Conservation (phyloP, 2,329 filamentous ascomycete species). For the Mycosphaerelloides madeirae region DNA sequence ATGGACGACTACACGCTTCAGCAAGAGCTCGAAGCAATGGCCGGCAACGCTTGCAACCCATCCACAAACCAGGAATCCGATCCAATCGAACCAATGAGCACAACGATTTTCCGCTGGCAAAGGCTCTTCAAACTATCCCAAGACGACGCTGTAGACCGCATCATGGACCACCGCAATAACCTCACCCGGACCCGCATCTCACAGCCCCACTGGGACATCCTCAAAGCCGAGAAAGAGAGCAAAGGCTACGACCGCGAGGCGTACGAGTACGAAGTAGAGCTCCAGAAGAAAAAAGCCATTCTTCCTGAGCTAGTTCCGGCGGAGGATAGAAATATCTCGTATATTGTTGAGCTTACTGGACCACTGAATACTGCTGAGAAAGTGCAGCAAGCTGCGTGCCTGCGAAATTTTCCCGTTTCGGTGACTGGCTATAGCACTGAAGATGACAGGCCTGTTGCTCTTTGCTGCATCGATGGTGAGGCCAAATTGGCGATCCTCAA, state of each 20-base stretch:
- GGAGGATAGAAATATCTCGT: constrained; percentile 17
- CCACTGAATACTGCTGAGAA: constrained; percentile 25
- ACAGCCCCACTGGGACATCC: constrained; percentile 34
- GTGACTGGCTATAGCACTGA: constrained; percentile 25
- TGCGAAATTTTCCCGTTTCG: constrained; percentile 23
- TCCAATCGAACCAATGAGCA: constrained; percentile 18
- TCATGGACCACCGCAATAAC: constrained; percentile 33
- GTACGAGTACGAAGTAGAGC: constrained; percentile 36
- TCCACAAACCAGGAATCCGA: neutral
- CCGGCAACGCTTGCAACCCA: constrained; percentile 20
- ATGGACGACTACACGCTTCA: constrained; percentile 25
- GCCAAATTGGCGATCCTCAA: constrained; percentile 22
- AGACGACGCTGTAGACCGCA: constrained; percentile 31
- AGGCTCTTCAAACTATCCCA: constrained; percentile 31
- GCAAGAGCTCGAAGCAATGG: constrained; percentile 25
- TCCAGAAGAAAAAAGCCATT: constrained; percentile 27
- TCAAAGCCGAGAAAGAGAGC: constrained; percentile 29
- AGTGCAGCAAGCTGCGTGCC: constrained; percentile 23
- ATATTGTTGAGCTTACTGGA: constrained; percentile 30
- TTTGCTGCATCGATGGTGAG: constrained; percentile 28
- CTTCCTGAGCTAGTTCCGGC: constrained; percentile 18
- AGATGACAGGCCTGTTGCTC: constrained; percentile 22
- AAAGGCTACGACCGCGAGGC: constrained; percentile 37
- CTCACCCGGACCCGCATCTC: constrained; percentile 32
- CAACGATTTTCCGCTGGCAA: constrained; percentile 33